phyloP scores from a whole-genome alignment of 2,329 filamentous ascomycete genomes.

The Salinomyces thailandicus region DNA sequence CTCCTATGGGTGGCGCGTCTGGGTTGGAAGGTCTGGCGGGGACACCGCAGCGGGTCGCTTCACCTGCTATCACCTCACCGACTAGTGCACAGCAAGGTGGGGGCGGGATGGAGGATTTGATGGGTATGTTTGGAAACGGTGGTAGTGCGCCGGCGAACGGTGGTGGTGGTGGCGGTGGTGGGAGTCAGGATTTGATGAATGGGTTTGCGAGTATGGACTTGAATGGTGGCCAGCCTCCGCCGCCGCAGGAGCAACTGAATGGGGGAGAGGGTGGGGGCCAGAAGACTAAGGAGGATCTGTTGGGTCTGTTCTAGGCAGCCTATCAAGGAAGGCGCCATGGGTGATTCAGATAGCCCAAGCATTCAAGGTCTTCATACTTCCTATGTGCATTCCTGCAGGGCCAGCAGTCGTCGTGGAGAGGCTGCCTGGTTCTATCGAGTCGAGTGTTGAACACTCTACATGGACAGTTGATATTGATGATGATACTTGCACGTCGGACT shows the following conservation, averaged over 20 bases:
- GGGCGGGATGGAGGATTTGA: conserved; percentile 67
- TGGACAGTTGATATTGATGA: no score
- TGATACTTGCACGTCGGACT: no score
- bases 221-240: conserved; percentile 52
- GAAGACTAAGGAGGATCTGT: conserved; percentile 42
- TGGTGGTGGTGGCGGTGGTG: conserved; percentile 21
- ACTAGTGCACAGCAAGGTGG: conserved; percentile 28
- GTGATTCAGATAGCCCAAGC: no score
- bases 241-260: conserved; percentile 50
- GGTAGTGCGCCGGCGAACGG: conserved; percentile 12
- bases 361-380: no score
- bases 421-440: no score
- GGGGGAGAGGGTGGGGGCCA: conserved; percentile 41
- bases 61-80: conserved; percentile 43
- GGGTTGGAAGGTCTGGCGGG: conserved; percentile 47
- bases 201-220: conserved; percentile 78
- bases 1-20: conserved; percentile 41
- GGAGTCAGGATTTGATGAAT: conserved; percentile 55
- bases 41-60: conserved; percentile 59
- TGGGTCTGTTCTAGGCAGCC: conserved; percentile 43
- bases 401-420: no score
- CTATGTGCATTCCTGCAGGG: no score
- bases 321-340: no score
- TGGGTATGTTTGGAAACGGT: conserved; percentile 53
- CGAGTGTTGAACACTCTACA: no score